These are phyloP conservation scores for Fusarium nematophilum DNA, from an alignment of 2,329 filamentous ascomycete species.

Conservation along the genomic window DNA sequence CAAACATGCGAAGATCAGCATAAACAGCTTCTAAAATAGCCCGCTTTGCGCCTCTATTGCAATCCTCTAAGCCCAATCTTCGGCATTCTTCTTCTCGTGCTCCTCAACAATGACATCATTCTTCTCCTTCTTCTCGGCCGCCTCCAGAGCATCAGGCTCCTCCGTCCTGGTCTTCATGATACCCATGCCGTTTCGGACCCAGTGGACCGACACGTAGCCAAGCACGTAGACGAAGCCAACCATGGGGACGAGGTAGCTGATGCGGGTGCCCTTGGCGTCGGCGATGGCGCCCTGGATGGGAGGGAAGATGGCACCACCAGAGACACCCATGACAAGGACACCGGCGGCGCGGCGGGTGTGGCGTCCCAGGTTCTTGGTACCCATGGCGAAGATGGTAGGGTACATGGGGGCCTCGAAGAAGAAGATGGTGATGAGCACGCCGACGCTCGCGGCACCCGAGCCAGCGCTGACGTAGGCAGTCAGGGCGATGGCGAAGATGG, in stretches of 20 bases:
- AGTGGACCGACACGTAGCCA: constrained; percentile 31
- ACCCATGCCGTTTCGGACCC: constrained; percentile 34
- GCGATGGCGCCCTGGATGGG: constrained; percentile 36
- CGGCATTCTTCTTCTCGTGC: constrained; percentile 35
- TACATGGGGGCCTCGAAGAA: constrained; percentile 87
- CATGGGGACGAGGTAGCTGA: constrained; percentile 39
- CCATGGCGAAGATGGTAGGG: constrained; percentile 82
- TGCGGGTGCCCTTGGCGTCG: constrained; percentile 37
- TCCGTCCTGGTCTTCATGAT: constrained; percentile 22
- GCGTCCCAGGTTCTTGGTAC: constrained; percentile 78
- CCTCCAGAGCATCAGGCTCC: constrained; percentile 3
- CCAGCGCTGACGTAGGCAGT: constrained; percentile 59
- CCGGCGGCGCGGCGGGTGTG: constrained; percentile 82
- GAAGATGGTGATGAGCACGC: constrained; percentile 76
- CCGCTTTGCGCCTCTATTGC: too few species aligned
- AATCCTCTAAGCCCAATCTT: not conserved
- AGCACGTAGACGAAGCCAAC: constrained; percentile 42
- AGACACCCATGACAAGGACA: constrained; percentile 76
- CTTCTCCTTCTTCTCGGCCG: constrained; percentile 14
- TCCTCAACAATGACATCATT: constrained; percentile 26
- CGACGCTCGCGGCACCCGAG: constrained; percentile 58
- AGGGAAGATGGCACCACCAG: constrained; percentile 68
- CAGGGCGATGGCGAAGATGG: constrained; percentile 71
- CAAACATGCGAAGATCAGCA: too few species aligned
- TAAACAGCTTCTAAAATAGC: too few species aligned